Base-by-base conservation (phyloP, 2,329 filamentous ascomycete genomes). In the Alternaria hordeiaustralica region DNA sequence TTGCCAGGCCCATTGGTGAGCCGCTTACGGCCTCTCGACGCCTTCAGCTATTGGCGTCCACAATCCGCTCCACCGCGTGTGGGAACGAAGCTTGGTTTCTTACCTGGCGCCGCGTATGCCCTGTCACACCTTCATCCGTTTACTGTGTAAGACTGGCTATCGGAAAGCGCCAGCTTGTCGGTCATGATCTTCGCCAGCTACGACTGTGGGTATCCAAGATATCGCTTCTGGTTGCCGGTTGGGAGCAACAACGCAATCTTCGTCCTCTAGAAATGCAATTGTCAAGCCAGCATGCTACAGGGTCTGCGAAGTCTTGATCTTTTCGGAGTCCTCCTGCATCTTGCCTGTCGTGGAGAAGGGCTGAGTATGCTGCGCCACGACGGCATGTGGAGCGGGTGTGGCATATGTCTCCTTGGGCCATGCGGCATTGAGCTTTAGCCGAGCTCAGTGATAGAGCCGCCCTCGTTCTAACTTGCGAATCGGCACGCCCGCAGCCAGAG, bases 401-500 rank as follows among this genome's bases (percentile, higher is more conserved):
- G 25, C 25, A 26, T 26, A 26, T 26, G 23, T 5, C 9, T 23
- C 13, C 23, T n/a, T 10, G 21, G 26, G 13, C n/a, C 23, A 20
- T 28, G 26, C 57, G 55, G n/a, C 36, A 33, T 41, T 50, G 23
- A 21, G n/a, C 43, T 43, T 63, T 67, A 64, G 28, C 46, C n/a
- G 28, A 12, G 10, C 20, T 73, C 55, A 77, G 50, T 28, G 58
- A 51, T 78, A 75, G 3, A 76, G 68, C 12, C 75, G 71, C 9
- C 66, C 74, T 61, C 70, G 54, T 36, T 78, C 75, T 9, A 78
- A 47, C 45, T 73, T 73, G 3, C 72, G 68, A 13, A 75, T 2
- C 3, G 74, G 71, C 6, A 72, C 69, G 1, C 75, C 75, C 1
- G 77, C 72, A 13, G 78, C 75, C n/a, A 81, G 66, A 0, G 78